Percentiles rank a stretch among this genome's conserved stretches.
These are phyloP conservation scores for Hericium rajendrae DNA, from an alignment of 768 basidiomycete genomes.

Conservation along the genomic window DNA sequence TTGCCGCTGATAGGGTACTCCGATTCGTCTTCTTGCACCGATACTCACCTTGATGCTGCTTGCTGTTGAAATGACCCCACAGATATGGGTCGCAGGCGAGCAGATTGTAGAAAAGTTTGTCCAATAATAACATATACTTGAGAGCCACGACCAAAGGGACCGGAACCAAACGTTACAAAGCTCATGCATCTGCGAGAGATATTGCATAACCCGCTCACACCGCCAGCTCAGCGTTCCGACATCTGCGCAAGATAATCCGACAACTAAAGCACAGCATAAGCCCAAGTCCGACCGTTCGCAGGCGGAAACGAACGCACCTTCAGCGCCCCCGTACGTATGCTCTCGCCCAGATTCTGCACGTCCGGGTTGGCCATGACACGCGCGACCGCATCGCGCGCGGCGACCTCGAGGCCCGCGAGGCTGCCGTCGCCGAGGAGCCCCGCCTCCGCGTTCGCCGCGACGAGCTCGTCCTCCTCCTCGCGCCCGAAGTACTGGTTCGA, in stretches of 20 bases:
- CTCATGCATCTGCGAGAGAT: no score
- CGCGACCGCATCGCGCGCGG: constrained; percentile 68
- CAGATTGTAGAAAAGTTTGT: no score
- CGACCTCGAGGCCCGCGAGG: constrained; percentile 46
- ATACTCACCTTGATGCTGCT: no score
- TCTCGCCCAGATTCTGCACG: constrained; percentile 78
- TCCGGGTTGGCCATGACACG: constrained; percentile 77
- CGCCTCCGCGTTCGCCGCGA: constrained; percentile 39
- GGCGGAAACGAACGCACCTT: constrained; percentile 50
- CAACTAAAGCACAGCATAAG: constrained; percentile 15
- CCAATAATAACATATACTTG: no score
- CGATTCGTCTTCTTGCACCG: no score
- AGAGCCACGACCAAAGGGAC: no score
- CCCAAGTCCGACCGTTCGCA: not conserved
- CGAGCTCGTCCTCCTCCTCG: constrained; percentile 64
- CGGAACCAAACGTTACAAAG: not conserved
- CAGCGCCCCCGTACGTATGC: constrained; percentile 67
- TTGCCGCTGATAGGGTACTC: no score
- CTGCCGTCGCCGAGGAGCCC: constrained; percentile 40
- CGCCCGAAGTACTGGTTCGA: constrained; percentile 96
- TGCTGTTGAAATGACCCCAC: no score
- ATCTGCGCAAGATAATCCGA: constrained; percentile 57
- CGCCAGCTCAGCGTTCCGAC: constrained; percentile 32
- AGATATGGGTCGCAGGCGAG: no score
- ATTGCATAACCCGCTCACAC: not conserved